Conservation (phyloP, 179 eudicot genomes). For the Camellia oleifera region DNA sequence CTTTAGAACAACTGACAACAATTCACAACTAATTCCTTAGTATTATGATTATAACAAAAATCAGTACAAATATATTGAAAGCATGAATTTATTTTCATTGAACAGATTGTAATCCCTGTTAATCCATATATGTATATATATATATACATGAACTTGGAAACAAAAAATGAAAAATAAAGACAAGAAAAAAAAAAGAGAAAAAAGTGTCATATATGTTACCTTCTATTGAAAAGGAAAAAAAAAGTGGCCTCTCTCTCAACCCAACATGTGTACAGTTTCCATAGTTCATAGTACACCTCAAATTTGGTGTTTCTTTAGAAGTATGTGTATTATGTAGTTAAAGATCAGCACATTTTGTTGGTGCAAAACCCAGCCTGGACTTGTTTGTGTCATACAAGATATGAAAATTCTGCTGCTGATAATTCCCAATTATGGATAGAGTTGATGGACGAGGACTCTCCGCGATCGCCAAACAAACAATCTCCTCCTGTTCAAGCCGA, state of each 20-base stretch:
- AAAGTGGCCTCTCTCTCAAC: not conserved
- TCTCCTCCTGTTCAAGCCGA: conserved; percentile 63
- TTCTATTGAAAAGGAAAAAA: not conserved
- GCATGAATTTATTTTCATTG: not conserved
- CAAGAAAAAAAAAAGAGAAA: not conserved
- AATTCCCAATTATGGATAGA: conserved; percentile 84
- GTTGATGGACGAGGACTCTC: conserved; percentile 63
- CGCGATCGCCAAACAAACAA: conserved; percentile 76
- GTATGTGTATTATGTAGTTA: conserved; percentile 7
- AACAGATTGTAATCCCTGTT: not conserved
- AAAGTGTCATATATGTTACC: not conserved
- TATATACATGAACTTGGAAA: not conserved
- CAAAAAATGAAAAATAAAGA: not conserved
- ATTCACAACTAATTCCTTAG: too few species aligned
- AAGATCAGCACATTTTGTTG: conserved; percentile 70
- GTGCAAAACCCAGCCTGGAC: conserved; percentile 91
- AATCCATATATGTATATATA: too few species aligned
- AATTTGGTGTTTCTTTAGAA: too few species aligned
- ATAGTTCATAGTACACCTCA: too few species aligned
- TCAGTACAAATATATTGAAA: too few species aligned
- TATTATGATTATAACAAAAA: too few species aligned
- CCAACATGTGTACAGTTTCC: not conserved
- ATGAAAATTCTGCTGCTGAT: conserved; percentile 94
- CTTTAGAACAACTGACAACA: too few species aligned
- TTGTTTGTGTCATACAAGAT: conserved; percentile 66